These are phyloP conservation scores for Diddensiella caesifluorescens DNA, from an alignment of 805 yeast genomes.

Conservation along the genomic window DNA sequence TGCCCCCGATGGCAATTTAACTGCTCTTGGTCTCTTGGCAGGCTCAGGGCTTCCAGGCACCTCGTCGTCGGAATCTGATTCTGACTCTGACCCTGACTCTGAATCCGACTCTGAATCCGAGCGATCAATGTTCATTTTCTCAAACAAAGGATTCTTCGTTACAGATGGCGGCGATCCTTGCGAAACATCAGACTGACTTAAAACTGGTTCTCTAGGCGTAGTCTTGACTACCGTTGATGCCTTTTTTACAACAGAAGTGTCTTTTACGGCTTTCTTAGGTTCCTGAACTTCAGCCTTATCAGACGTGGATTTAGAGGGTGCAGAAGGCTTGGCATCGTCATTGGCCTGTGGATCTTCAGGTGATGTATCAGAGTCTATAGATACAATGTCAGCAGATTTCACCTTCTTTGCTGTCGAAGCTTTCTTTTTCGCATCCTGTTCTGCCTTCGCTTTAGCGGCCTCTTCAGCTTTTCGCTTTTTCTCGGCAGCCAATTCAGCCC, in stretches of 20 bases:
- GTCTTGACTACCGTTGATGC: neutral
- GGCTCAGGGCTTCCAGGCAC: slow-evolving; percentile 16
- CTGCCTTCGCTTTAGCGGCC: neutral
- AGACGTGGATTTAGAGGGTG: too few relatives aligned
- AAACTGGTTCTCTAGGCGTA: neutral
- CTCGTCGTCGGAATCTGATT: slow-evolving; percentile 14
- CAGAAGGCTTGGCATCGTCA: too few relatives aligned
- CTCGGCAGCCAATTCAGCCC: neutral
- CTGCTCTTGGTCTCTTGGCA: slow-evolving; percentile 13
- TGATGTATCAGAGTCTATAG: too few relatives aligned
- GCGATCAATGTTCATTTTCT: slow-evolving; percentile 1
- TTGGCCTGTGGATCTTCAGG: too few relatives aligned
- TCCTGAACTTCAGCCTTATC: too few relatives aligned
- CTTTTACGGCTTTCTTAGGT: too few relatives aligned
- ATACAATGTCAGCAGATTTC: too few relatives aligned
- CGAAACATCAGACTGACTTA: slow-evolving; percentile 3
- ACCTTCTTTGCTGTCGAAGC: too few relatives aligned
- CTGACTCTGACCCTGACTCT: slow-evolving; percentile 8
- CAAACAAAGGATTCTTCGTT: slow-evolving; percentile 1
- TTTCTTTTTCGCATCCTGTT: too few relatives aligned
- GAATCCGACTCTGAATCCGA: slow-evolving; percentile 5
- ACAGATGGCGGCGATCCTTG: slow-evolving; percentile 1
- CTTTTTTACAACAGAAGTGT: too few relatives aligned
- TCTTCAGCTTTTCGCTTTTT: neutral
- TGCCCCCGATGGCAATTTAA: slow-evolving; percentile 10